Conservation (phyloP, 2,329 filamentous ascomycete genomes). For the Byssothecium circinans region DNA sequence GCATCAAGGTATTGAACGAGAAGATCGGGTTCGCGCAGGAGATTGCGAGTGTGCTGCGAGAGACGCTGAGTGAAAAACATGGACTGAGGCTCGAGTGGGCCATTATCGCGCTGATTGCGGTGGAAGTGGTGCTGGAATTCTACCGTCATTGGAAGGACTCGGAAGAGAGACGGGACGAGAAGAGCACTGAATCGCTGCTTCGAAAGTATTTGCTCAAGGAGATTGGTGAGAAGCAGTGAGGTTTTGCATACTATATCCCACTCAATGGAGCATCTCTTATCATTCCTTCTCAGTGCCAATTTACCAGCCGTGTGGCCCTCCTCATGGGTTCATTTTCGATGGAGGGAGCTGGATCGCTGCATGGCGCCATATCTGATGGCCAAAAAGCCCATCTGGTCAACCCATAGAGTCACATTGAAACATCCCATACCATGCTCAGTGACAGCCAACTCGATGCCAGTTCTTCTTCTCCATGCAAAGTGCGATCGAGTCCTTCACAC, state of each 20-base stretch:
- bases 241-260: constrained; percentile 23
- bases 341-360: too few species aligned
- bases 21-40: constrained; percentile 98
- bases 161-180: constrained; percentile 47
- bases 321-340: too few species aligned
- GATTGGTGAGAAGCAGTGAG: constrained; percentile 7
- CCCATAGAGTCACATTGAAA: too few species aligned
- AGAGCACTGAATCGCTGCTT: constrained; percentile 45
- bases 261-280: constrained; percentile 11
- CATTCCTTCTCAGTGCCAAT: too few species aligned
- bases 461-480: too few species aligned
- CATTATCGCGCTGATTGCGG: constrained; percentile 89
- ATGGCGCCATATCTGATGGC: too few species aligned
- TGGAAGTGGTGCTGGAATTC: constrained; percentile 89
- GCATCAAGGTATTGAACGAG: constrained; percentile 90
- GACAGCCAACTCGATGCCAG: too few species aligned
- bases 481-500: too few species aligned
- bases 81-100: constrained; percentile 89
- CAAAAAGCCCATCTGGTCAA: too few species aligned
- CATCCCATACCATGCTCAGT: too few species aligned
- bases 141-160: constrained; percentile 69
- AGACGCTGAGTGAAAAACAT: constrained; percentile 88
- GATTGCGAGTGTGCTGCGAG: constrained; percentile 84
- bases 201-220: constrained; percentile 39
- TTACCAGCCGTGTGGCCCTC: too few species aligned